Base-by-base conservation (phyloP, 1,284 basidiomycete genomes). In the Takashimella koratensis region DNA sequence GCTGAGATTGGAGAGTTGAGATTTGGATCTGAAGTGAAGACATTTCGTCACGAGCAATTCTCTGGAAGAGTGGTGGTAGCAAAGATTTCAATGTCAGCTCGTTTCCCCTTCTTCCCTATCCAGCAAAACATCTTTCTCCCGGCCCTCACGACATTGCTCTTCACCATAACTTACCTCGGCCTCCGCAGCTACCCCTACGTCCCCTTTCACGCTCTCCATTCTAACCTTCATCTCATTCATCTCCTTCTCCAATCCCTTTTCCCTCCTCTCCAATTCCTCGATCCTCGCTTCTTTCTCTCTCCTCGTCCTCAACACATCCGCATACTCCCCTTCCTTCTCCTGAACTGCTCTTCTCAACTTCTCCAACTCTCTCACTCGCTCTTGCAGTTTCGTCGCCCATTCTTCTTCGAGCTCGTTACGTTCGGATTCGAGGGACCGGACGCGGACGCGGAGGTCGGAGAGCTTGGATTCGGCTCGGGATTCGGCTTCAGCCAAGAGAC, bases 401-500 rank as follows among this genome's bases (percentile, higher is more conserved):
- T 89, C 86, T 39, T 86, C 84, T 62, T 96, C 92, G 25, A 82
- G 82, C 27, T 76, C 70, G 43, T 70, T 71, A 22, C 75, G 60
- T 49, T 76, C 75, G 8, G 58, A 60, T 54, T 77, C 76, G 11
- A 76, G 54, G 2, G 64, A 57, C 5, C 65, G 60, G 20, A 77
- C 65, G 43, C 64, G 66, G 39, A 79, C 76, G 53, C 82, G 82
- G 56, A 93, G 74, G 58, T 90, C 88, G 1, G 82, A 78, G 4
- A 95, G 73, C 59, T 83, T 87, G 2, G 81, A 72, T 65, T 92
- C 89, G 61, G 89, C 86, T 68, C 86, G 86, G 27, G 81, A 78
- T 71, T 94, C 89, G 0, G 86, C 80, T 24, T 85, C 83, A 5
- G 85, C 83, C n/a, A 93, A 77, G n/a, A 91, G 74, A 8, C 84